A percentile compares a stretch with the other conserved stretches of the same genome.
Conservation (phyloP, 495 filamentous ascomycete species). For the Annulohypoxylon nitens region DNA sequence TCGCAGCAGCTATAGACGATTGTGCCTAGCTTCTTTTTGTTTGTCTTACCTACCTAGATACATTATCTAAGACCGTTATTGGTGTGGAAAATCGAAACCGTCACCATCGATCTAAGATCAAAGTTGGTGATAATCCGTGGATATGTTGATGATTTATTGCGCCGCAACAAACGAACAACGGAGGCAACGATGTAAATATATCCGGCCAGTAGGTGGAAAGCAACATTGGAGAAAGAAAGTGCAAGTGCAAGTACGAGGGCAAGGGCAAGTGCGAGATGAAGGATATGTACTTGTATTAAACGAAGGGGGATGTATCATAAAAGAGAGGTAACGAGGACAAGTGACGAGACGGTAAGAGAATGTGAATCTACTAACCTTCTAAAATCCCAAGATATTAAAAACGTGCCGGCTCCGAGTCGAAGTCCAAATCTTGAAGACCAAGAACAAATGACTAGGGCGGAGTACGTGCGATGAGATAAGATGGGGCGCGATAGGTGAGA, state of each 20-base stretch:
- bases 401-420: constrained; percentile 26
- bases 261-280: neutral
- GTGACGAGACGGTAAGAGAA: neutral
- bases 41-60: neutral
- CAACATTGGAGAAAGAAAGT: neutral
- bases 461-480: constrained; percentile 10
- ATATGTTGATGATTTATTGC: neutral
- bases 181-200: neutral
- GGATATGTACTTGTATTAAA: too few relatives aligned
- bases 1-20: neutral
- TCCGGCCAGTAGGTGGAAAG: neutral
- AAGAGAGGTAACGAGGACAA: neutral
- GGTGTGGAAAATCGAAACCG: neutral
- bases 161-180: neutral
- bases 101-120: neutral
- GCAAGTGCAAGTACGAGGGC: neutral
- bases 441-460: constrained; percentile 4
- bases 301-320: too few relatives aligned
- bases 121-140: neutral
- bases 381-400: constrained; percentile 20
- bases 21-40: neutral
- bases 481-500: neutral
- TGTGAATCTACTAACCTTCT: constrained; percentile 27
- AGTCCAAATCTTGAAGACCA: neutral
- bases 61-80: neutral